Evolutionary conservation across 2,329 filamentous ascomycete genomes (phyloP).

Genomic region (Phialemoniopsis sp.): DNA sequence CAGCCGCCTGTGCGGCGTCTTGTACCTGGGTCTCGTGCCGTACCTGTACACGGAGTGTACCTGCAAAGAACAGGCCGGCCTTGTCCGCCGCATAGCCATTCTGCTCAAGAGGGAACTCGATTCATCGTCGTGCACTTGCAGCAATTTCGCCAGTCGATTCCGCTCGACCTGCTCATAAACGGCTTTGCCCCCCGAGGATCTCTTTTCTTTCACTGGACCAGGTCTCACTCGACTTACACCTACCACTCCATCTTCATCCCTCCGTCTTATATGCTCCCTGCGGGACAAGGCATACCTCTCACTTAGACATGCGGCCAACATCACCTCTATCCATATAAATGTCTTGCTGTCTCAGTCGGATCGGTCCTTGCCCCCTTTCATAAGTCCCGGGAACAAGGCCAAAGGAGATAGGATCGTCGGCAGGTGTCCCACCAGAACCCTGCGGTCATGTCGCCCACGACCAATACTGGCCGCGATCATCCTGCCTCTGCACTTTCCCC

Average conservation of each 20-base stretch:
- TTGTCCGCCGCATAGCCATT: slow-evolving; percentile 11
- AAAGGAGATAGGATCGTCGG: slow-evolving; percentile 7
- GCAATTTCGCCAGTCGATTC: not conserved
- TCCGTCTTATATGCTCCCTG: not conserved
- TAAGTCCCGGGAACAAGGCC: slow-evolving; percentile 10
- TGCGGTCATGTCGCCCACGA: slow-evolving; percentile 9
- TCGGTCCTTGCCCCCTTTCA: slow-evolving; percentile 1
- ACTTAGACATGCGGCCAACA: not conserved
- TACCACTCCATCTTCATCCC: not conserved
- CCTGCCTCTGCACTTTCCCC: slow-evolving; percentile 15
- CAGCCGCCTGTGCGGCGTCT: slow-evolving; percentile 16
- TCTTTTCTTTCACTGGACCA: too few relatives aligned
- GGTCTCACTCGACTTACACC: too few relatives aligned
- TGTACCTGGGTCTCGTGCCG: slow-evolving; percentile 21
- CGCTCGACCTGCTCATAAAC: not conserved
- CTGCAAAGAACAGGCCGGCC: slow-evolving; percentile 10
- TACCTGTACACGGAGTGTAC: slow-evolving; percentile 23
- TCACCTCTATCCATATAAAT: slow-evolving; percentile 1
- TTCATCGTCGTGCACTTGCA: slow-evolving; percentile 11
- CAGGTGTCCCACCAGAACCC: slow-evolving; percentile 6
- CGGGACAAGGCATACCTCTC: slow-evolving; percentile 1
- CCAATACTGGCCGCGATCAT: slow-evolving; percentile 1
- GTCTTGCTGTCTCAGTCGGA: not conserved
- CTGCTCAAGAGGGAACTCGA: slow-evolving; percentile 6
- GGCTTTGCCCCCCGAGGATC: slow-evolving; percentile 1